Conservation (phyloP, 1,139 yeast species). For the Candida neerlandica region DNA sequence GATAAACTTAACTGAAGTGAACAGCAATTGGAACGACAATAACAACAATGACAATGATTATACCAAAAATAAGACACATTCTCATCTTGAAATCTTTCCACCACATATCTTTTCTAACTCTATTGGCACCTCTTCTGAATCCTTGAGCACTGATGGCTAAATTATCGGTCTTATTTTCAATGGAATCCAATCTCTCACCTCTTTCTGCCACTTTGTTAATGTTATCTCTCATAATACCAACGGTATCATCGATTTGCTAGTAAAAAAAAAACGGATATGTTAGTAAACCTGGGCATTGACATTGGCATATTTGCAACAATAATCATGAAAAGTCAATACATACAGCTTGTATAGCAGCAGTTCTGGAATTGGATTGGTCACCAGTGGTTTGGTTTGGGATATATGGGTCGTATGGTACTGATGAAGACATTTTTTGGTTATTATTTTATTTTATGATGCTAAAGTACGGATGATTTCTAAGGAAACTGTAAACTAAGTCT, state of each 20-base stretch:
- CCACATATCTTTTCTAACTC: slow-evolving; percentile 99
- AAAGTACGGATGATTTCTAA: background rate
- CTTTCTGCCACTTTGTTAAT: slow-evolving; percentile 93
- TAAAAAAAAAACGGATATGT: slow-evolving; percentile 11
- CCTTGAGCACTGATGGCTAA: slow-evolving; percentile 94
- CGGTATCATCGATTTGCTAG: slow-evolving; percentile 93
- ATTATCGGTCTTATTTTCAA: slow-evolving; percentile 93
- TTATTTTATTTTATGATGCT: background rate
- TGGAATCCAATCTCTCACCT: slow-evolving; percentile 91
- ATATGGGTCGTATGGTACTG: slow-evolving; percentile 90
- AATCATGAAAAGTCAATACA: slow-evolving; percentile 27
- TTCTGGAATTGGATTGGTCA: slow-evolving; percentile 60
- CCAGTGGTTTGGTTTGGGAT: slow-evolving; percentile 65
- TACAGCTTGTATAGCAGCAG: slow-evolving; percentile 86
- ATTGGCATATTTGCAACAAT: background rate
- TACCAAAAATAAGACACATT: slow-evolving; percentile 81
- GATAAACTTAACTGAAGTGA: slow-evolving; percentile 56
- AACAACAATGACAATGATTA: slow-evolving; percentile 78
- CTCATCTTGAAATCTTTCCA: slow-evolving; percentile 98
- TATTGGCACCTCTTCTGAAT: slow-evolving; percentile 94
- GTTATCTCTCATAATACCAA: slow-evolving; percentile 97
- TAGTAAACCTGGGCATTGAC: slow-evolving; percentile 16
- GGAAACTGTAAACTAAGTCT: background rate
- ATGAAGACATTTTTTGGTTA: slow-evolving; percentile 62
- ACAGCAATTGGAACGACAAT: slow-evolving; percentile 94